These are phyloP conservation scores for Pharus latifolius DNA, from an alignment of 176 grass and related monocot genomes.

Conservation along the genomic window DNA sequence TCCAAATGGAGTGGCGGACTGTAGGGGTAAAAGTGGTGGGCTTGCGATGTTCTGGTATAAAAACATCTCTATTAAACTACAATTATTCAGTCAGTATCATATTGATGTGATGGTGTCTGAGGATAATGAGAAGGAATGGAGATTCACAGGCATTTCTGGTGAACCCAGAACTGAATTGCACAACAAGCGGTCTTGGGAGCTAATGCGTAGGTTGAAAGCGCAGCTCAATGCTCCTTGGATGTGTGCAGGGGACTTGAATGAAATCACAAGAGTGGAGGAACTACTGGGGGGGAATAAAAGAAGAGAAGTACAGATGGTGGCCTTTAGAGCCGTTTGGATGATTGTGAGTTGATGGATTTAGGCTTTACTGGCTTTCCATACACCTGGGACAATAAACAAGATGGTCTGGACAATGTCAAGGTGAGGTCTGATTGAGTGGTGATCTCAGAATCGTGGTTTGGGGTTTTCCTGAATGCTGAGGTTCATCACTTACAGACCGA, in stretches of 20 bases:
- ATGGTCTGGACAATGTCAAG: background rate
- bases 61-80: background rate
- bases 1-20: background rate
- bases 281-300: background rate
- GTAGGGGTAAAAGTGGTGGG: background rate
- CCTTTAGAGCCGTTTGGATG: background rate
- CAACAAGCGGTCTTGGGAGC: background rate
- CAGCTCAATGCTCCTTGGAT: background rate
- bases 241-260: background rate
- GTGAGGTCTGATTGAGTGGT: background rate
- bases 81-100: background rate
- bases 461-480: accelerated
- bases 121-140: background rate
- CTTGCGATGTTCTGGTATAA: background rate
- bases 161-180: background rate
- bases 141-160: background rate
- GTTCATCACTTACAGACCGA: background rate
- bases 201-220: background rate
- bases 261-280: background rate
- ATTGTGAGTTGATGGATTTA: background rate
- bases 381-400: background rate
- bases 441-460: background rate
- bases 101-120: background rate
- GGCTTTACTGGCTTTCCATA: background rate
- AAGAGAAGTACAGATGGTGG: background rate